phyloP scores from a whole-genome alignment of 805 yeast genomes.

The Starmera dryadoides region DNA sequence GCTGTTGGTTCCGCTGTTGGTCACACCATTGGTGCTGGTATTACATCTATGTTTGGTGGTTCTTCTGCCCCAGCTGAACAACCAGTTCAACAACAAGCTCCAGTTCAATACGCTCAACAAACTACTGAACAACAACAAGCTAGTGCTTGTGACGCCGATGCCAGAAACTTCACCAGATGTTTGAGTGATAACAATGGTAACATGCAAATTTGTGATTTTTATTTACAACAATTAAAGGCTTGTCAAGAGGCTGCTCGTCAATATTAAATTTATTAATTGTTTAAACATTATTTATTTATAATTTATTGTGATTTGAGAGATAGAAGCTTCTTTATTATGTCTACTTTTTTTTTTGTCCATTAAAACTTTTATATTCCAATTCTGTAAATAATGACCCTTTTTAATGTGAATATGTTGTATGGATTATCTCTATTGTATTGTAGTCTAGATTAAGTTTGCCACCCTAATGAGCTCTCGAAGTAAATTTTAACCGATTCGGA shows the following conservation, averaged over 20 bases:
- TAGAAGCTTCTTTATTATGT: no score
- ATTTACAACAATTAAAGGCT: conserved; percentile 94
- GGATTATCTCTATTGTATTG: no score
- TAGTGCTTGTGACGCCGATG: conserved; percentile 81
- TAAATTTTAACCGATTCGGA: no score
- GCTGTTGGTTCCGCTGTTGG: conserved; percentile 98
- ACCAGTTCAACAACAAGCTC: conserved; percentile 27
- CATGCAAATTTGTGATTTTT: conserved; percentile 95
- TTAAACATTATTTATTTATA: neutral
- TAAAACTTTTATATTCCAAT: no score
- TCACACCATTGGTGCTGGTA: conserved; percentile 93
- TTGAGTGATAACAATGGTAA: conserved; percentile 90
- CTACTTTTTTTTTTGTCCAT: no score
- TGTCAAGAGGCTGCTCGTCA: conserved; percentile 91
- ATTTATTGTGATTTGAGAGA: neutral
- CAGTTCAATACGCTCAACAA: conserved; percentile 22
- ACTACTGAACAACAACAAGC: conserved; percentile 33
- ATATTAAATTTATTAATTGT: conserved; percentile 37
- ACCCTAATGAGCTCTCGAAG: no score
- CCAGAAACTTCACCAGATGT: conserved; percentile 93
- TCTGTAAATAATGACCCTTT: no score
- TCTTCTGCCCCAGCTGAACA: conserved; percentile 42
- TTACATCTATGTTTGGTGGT: conserved; percentile 84
- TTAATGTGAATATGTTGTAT: no score
- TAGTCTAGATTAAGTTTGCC: no score